These are phyloP conservation scores for Pythium myriotylum DNA, from an alignment of 352 stramenopile species.

Conservation along the genomic window DNA sequence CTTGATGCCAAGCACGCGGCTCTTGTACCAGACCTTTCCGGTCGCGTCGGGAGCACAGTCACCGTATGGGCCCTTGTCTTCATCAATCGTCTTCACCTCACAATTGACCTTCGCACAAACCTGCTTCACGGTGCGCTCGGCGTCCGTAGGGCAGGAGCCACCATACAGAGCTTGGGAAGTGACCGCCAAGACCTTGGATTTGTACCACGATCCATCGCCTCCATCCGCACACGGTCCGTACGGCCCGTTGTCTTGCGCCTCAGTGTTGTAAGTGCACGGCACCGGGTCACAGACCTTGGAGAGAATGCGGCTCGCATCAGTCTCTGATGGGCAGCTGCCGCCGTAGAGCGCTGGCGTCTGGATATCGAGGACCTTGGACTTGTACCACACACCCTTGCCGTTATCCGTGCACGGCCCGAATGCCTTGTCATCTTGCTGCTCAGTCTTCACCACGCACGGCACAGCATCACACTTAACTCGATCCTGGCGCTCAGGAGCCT, in stretches of 20 bases:
- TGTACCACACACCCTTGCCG: background rate
- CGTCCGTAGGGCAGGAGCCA: background rate
- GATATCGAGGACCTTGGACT: constrained; percentile 10
- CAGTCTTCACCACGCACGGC: background rate
- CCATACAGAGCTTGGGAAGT: background rate
- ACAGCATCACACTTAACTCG: no score
- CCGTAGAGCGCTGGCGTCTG: constrained; percentile 4
- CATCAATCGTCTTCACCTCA: background rate
- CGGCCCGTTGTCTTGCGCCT: background rate
- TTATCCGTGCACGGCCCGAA: background rate
- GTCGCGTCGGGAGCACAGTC: background rate
- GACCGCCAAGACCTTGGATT: background rate
- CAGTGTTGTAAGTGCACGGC: background rate
- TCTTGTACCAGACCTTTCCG: constrained; percentile 1
- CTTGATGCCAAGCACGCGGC: constrained; percentile 1
- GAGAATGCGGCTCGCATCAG: background rate
- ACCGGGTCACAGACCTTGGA: background rate
- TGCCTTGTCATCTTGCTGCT: background rate
- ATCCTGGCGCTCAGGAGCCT: background rate
- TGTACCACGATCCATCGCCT: background rate
- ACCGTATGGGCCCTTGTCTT: background rate
- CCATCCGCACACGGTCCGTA: background rate
- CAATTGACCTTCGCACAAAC: background rate
- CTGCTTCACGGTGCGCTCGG: background rate
- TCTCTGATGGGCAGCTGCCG: constrained; percentile 1